phyloP scores from a whole-genome alignment of 163 green algal genomes.

The Scenedesmus sp. region DNA sequence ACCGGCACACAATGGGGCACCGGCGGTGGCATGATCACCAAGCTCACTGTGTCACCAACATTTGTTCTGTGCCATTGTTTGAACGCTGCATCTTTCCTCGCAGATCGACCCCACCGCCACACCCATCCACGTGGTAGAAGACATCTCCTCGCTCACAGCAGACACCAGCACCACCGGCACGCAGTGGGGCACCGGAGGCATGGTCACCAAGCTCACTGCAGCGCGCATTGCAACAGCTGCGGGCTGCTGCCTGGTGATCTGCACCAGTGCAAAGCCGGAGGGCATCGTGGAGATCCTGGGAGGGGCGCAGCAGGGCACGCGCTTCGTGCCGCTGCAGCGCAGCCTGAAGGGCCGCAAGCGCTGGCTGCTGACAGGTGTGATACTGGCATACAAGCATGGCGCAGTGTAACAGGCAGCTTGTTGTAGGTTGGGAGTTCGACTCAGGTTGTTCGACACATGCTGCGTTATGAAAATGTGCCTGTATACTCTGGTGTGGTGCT shows the following conservation, averaged over 20 bases:
- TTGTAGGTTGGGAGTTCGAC: no score
- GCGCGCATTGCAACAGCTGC: constrained; percentile 88
- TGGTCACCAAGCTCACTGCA: constrained; percentile 96
- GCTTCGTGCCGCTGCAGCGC: constrained; percentile 75
- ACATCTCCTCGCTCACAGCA: constrained; percentile 79
- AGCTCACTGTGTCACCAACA: constrained; percentile 80
- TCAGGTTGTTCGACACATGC: no score
- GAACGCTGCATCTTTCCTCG: neutral
- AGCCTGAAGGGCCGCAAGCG: constrained; percentile 81
- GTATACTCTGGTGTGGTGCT: no score
- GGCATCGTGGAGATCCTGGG: constrained; percentile 76
- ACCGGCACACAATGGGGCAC: constrained; percentile 37
- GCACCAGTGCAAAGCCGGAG: constrained; percentile 64
- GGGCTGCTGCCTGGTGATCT: constrained; percentile 89
- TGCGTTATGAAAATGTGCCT: no score
- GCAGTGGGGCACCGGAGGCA: constrained; percentile 72
- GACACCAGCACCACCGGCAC: constrained; percentile 75
- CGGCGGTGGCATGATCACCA: constrained; percentile 91
- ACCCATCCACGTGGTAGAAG: constrained; percentile 85
- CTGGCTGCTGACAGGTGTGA: constrained; percentile 86
- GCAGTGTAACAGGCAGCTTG: no score
- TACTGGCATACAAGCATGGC: neutral
- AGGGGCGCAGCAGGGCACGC: constrained; percentile 69
- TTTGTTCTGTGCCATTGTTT: no score
- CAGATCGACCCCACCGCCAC: constrained; percentile 65